These are phyloP conservation scores for Medicago arabica DNA, from an alignment of 306 rosid genomes.

Conservation along the genomic window DNA sequence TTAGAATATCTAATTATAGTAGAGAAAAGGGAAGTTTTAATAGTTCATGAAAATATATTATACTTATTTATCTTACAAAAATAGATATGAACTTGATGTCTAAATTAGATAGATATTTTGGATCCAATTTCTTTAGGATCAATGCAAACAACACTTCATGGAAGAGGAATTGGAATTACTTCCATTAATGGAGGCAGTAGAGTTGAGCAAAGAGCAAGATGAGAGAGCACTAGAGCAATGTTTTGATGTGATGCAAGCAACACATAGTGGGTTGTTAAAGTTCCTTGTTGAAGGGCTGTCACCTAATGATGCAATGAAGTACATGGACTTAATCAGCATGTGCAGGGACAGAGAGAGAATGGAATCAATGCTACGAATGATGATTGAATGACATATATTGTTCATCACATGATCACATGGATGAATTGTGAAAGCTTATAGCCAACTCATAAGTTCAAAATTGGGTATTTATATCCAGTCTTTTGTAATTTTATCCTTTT, in stretches of 20 bases:
- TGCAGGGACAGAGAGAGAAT: slow-evolving; percentile 51
- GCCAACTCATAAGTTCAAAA: neutral
- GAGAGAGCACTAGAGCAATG: slow-evolving; percentile 57
- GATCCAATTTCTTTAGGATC: slow-evolving; percentile 50
- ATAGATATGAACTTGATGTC: neutral
- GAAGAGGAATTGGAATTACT: slow-evolving; percentile 70
- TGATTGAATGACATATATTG: slow-evolving; percentile 30
- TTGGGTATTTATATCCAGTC: neutral
- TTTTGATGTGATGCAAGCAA: slow-evolving; percentile 73
- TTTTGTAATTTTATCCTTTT: neutral
- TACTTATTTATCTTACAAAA: too few relatives aligned
- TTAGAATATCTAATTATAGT: too few relatives aligned
- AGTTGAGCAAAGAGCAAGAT: slow-evolving; percentile 61
- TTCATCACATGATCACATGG: slow-evolving; percentile 4
- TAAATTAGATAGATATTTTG: neutral
- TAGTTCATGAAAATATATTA: too few relatives aligned
- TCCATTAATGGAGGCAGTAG: slow-evolving; percentile 79
- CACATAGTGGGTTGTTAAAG: slow-evolving; percentile 65
- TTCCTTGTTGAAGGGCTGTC: slow-evolving; percentile 74
- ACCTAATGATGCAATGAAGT: slow-evolving; percentile 68
- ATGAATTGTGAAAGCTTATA: neutral
- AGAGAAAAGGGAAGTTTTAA: too few relatives aligned
- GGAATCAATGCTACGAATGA: slow-evolving; percentile 48
- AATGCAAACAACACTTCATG: slow-evolving; percentile 67
- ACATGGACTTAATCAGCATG: slow-evolving; percentile 63